phyloP scores from a whole-genome alignment of 2,329 filamentous ascomycete species.

The Coniella lustricola region DNA sequence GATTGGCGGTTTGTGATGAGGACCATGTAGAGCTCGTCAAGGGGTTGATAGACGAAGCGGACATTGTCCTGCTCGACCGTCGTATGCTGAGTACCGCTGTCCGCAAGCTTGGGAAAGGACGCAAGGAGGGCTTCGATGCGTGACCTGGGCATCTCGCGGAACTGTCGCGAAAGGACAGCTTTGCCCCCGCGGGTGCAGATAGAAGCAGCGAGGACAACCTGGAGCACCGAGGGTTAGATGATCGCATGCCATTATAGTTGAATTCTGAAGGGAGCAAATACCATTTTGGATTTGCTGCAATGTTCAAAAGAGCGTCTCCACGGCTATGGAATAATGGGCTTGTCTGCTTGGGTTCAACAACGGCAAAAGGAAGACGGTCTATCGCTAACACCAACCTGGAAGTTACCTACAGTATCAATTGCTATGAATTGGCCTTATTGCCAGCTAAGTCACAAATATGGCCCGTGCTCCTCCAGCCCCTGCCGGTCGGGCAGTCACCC shows the following conservation, averaged over 20 bases:
- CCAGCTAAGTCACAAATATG: background rate
- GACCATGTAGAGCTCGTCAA: slow-evolving; percentile 99
- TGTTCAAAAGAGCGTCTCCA: background rate
- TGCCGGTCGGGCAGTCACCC: background rate
- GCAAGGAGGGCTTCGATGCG: slow-evolving; percentile 94
- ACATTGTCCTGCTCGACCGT: slow-evolving; percentile 99
- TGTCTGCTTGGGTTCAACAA: background rate
- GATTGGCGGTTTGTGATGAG: slow-evolving; percentile 99
- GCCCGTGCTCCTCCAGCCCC: background rate
- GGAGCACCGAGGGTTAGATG: slow-evolving; percentile 14
- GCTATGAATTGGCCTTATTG: slow-evolving; percentile 2
- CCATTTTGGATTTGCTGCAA: slow-evolving; percentile 29
- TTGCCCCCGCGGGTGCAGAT: slow-evolving; percentile 98
- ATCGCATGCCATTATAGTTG: background rate
- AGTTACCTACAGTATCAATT: background rate
- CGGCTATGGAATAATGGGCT: background rate
- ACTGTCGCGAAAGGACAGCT: slow-evolving; percentile 94
- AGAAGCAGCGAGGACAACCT: slow-evolving; percentile 98
- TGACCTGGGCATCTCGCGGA: slow-evolving; percentile 94
- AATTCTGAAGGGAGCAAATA: slow-evolving; percentile 20
- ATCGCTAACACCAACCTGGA: background rate
- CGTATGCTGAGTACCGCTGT: slow-evolving; percentile 93
- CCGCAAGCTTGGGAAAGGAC: slow-evolving; percentile 94
- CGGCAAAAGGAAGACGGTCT: background rate
- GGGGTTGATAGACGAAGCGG: slow-evolving; percentile 96